Percentiles rank a stretch among this genome's conserved stretches.
These are phyloP conservation scores for Agaricus blazei DNA, from an alignment of 768 basidiomycete genomes.

Conservation along the genomic window DNA sequence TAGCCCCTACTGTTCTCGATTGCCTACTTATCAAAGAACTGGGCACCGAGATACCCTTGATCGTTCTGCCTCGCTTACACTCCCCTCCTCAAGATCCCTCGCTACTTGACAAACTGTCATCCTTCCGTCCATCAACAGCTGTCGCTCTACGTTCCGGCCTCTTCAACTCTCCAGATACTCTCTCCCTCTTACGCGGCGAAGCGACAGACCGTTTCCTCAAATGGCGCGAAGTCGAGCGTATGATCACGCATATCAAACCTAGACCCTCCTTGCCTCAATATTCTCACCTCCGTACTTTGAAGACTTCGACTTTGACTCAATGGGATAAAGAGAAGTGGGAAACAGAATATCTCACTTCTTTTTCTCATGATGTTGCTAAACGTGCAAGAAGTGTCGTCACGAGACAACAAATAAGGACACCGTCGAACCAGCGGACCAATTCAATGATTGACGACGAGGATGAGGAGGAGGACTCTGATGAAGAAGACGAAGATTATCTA, in stretches of 20 bases:
- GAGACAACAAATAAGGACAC: neutral
- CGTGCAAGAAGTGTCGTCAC: conserved; percentile 33
- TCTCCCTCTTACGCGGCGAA: conserved; percentile 53
- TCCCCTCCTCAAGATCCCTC: conserved; percentile 21
- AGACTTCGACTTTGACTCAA: neutral
- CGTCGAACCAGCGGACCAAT: neutral
- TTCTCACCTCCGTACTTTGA: neutral
- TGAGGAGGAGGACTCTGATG: neutral
- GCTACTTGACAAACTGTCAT: conserved; percentile 36
- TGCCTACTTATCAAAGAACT: conserved; percentile 44
- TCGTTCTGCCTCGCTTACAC: conserved; percentile 42
- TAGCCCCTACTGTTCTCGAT: conserved; percentile 35
- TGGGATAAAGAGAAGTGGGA: conserved; percentile 70
- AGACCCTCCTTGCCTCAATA: neutral
- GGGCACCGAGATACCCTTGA: conserved; percentile 49
- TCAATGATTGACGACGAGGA: neutral
- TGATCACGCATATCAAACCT: conserved; percentile 26
- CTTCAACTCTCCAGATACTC: conserved; percentile 60
- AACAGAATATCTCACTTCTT: conserved; percentile 51
- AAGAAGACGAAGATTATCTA: neutral
- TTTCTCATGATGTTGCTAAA: conserved; percentile 59
- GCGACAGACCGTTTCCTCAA: conserved; percentile 65
- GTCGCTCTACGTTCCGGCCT: conserved; percentile 52
- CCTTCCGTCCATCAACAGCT: conserved; percentile 50
- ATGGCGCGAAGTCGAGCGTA: conserved; percentile 67